A percentile compares a stretch with the other conserved stretches of the same genome.
These are phyloP conservation scores for Exidia glandulosa DNA, from an alignment of 768 basidiomycete genomes.

Conservation along the genomic window DNA sequence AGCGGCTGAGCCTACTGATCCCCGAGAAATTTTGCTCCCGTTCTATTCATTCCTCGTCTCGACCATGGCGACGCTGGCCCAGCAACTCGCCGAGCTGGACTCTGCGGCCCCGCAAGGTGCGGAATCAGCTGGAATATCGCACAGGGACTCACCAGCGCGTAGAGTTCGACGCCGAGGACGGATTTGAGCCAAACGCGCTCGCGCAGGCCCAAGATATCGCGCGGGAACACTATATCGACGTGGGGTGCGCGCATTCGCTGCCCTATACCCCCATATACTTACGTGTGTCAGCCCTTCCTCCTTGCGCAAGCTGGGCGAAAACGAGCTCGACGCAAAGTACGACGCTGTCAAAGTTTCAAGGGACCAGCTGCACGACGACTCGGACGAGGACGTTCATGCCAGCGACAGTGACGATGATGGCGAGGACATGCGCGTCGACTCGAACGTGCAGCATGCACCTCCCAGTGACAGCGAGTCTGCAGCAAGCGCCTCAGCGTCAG, in stretches of 20 bases:
- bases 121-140: slow-evolving; percentile 11
- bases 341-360: slow-evolving; percentile 55
- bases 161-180: slow-evolving; percentile 73
- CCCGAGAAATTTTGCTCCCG: too few species aligned
- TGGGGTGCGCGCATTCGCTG: slow-evolving; percentile 46
- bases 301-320: slow-evolving; percentile 53
- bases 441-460: slow-evolving; percentile 1
- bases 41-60: not conserved
- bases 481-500: slow-evolving; percentile 6
- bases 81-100: slow-evolving; percentile 76
- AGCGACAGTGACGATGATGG: slow-evolving; percentile 15
- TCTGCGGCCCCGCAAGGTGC: slow-evolving; percentile 58
- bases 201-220: slow-evolving; percentile 19
- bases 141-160: slow-evolving; percentile 4
- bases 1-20: not conserved
- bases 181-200: slow-evolving; percentile 34
- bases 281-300: slow-evolving; percentile 48
- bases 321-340: slow-evolving; percentile 69
- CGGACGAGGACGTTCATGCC: slow-evolving; percentile 20
- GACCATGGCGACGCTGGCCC: slow-evolving; percentile 20
- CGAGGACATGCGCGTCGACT: slow-evolving; percentile 11
- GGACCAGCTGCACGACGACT: slow-evolving; percentile 39
- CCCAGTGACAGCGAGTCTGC: slow-evolving; percentile 16
- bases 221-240: slow-evolving; percentile 78
- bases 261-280: not conserved